Evolutionary conservation across 2,329 filamentous ascomycete species (phyloP), one percentile per base, ranked within the genome.

Genomic region (Escovopsis sp.): DNA sequence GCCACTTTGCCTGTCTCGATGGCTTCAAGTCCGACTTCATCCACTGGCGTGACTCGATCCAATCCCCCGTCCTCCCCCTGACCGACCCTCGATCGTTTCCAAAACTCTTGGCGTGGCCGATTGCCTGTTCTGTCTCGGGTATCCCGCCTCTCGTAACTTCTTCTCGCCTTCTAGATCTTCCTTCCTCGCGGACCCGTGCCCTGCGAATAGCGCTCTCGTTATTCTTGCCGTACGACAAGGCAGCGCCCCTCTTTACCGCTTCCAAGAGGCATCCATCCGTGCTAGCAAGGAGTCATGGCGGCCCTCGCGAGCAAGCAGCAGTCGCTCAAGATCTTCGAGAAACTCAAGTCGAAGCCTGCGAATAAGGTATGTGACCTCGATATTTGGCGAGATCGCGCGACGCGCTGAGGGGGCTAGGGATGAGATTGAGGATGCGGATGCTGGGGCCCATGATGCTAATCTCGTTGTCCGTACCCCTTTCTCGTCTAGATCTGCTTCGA

Each of bases 241-340:
- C 21, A 23, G 21, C 6, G 6, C 6, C 6, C 21, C 21, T 23
- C 10, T 6, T 6, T 23, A 6, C 6, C 21, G 21, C 21, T 23
- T 23, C 21, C 21, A 23, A 23, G 10, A 23, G 21, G 21, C 21
- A 23, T 23, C 21, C 6, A 23, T 10, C 10, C 21, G 21, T 23
- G 6, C n/a, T n/a, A 6, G 21, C 21, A 23, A 23, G n/a, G 21
- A 23, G 21, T 23, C 21, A 78, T 78, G 73, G 70, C 65, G 57
- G 68, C 60, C 54, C 66, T 79, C 48, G 90, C 90, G 55, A 79
- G 83, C 35, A 98, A 96, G 70, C 76, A 85, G 56, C 77, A 96
- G 68, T 94, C 88, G 62, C 82, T 88, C 58, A 88, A 87, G 65
- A 84, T 98, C 60, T 98, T 98, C 63, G 83, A 93, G 67, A 94